These are phyloP conservation scores for Hanseniaspora taiwanica DNA, from an alignment of 805 yeast species.

Conservation along the genomic window DNA sequence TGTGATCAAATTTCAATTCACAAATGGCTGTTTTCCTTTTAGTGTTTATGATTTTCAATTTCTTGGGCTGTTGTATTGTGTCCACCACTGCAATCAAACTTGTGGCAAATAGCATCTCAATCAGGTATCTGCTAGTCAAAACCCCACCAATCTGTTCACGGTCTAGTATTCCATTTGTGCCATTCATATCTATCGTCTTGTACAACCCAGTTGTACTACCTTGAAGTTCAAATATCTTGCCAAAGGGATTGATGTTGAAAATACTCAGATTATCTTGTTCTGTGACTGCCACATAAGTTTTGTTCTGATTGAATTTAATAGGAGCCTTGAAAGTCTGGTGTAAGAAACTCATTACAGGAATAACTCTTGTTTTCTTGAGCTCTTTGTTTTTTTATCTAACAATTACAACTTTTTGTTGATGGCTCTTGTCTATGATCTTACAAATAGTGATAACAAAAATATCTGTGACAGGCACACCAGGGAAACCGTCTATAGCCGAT, in stretches of 20 bases:
- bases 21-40: slow-evolving; percentile 64
- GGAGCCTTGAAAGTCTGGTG: slow-evolving; percentile 21
- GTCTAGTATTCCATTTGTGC: slow-evolving; percentile 2
- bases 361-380: background rate
- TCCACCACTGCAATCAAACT: slow-evolving; percentile 78
- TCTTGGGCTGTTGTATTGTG: slow-evolving; percentile 55
- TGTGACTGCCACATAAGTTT: slow-evolving; percentile 64
- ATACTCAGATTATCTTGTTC: slow-evolving; percentile 52
- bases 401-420: background rate
- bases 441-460: background rate
- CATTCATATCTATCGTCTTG: background rate
- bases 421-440: background rate
- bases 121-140: slow-evolving; percentile 23
- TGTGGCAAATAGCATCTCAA: slow-evolving; percentile 86
- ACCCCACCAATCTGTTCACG: slow-evolving; percentile 28
- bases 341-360: background rate
- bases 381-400: background rate
- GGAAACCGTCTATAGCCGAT: too few species aligned
- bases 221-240: slow-evolving; percentile 41
- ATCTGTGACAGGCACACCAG: too few species aligned
- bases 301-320: slow-evolving; percentile 82
- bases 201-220: slow-evolving; percentile 11
- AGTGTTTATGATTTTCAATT: slow-evolving; percentile 55
- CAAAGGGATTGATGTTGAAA: slow-evolving; percentile 81
- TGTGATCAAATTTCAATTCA: slow-evolving; percentile 75